Evolutionary conservation across 108 stramenopile genomes (phyloP).

Genomic region (Asterionellopsis glacialis): DNA sequence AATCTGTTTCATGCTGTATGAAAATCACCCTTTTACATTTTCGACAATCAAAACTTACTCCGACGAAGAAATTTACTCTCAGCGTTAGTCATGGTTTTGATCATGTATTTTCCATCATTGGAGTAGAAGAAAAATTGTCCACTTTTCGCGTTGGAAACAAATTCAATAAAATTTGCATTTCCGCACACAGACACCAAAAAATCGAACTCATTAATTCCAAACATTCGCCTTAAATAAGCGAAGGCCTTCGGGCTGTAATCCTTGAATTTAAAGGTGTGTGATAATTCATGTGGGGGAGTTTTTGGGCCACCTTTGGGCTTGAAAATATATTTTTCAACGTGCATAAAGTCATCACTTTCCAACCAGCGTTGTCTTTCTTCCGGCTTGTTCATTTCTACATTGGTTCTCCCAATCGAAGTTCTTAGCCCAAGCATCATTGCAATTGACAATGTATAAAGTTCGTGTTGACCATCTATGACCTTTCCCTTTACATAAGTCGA

Average conservation of each 20-base stretch:
- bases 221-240: constrained; percentile 82
- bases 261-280: constrained; percentile 99
- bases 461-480: constrained; percentile 92
- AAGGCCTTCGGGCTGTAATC: constrained; percentile 92
- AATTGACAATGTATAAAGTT: constrained; percentile 91
- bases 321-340: constrained; percentile 90
- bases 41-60: constrained; percentile 48
- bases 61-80: constrained; percentile 94
- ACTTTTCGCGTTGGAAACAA: constrained; percentile 97
- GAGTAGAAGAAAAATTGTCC: constrained; percentile 99
- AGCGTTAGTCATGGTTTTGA: constrained; percentile 96
- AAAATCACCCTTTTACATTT: no score
- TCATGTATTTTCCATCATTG: constrained; percentile 97
- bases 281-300: constrained; percentile 92
- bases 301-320: constrained; percentile 76
- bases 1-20: no score
- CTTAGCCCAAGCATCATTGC: constrained; percentile 98
- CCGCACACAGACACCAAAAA: constrained; percentile 94
- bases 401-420: constrained; percentile 77
- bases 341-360: constrained; percentile 86
- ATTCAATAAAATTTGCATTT: constrained; percentile 98
- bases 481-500: constrained; percentile 80
- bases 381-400: constrained; percentile 50
- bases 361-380: constrained; percentile 42
- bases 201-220: constrained; percentile 89